Base-by-base conservation (phyloP, 164 flowering plant species). In the Protea cynaroides region DNA sequence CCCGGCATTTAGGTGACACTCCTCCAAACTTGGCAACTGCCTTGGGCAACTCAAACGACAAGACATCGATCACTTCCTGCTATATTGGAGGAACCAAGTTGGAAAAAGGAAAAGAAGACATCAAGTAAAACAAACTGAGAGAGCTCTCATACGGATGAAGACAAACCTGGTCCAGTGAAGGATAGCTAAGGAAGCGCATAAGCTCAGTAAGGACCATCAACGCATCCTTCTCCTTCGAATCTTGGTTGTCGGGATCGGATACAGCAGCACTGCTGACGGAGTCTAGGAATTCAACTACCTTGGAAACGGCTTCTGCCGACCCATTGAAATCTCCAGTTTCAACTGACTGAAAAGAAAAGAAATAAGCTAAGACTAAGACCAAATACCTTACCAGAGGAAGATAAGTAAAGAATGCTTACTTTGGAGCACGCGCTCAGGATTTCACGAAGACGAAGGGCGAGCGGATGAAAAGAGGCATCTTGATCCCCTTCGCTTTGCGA, bases 21-120 rank as follows among this genome's bases (percentile, higher is more conserved):
- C 77, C 78, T 0, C 78, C 80, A 58, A 87, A 82, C 75, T 74
- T 87, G 10, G 86, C 81, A 43, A 79, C 81, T 8, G 69, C 86
- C 71, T 81, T 86, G 0, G 89, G 96, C 79, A 89, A 59, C 77
- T 82, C 92, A 65, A 84, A 83, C 1, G 96, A 81, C 6, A 91
- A 66, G 0, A 75, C 80, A 79, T 89, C 97, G 21, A 79, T 17
- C 61, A 80, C 76, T 11, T 18, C 74, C 97, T 91, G 69, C 51
- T 63, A 51, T 22, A 37, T 22, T 25, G 58, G 34, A 59, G 61
- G 12, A 60, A 13, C 37, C 17, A 49, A 49, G 52, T 6, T 49
- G 52, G 52, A 49, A 15, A 47, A 47, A 18, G 17, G 52, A 34
- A 50, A 50, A 25, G 23, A 49, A 65, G 9, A 3, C 14, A 40